A percentile compares a stretch with the other conserved stretches of the same genome.
Evolutionary conservation across 2,329 filamentous ascomycete genomes (phyloP).

Genomic region (Bimuria novae-zelandiae): DNA sequence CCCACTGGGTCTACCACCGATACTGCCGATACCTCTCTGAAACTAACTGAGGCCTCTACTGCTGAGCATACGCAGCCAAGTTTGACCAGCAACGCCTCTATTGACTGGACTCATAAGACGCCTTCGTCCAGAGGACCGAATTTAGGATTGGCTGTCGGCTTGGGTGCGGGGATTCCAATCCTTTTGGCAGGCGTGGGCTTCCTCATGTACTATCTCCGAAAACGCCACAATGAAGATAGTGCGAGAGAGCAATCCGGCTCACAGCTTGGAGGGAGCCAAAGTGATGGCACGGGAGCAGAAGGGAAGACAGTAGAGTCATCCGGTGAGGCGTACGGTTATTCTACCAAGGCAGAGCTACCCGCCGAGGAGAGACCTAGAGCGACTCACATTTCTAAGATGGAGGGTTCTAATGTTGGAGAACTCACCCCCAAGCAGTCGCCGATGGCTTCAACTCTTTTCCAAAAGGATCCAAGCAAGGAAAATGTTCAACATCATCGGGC

Average conservation of each 20-base stretch:
- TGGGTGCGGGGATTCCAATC: conserved; percentile 11
- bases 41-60: not conserved
- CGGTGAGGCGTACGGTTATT: conserved; percentile 2
- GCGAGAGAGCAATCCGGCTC: not conserved
- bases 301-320: not conserved
- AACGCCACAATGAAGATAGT: not conserved
- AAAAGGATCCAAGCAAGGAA: not conserved
- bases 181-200: conserved; percentile 7
- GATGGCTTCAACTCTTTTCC: conserved; percentile 10
- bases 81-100: not conserved
- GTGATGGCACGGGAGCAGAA: not conserved
- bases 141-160: conserved; percentile 3
- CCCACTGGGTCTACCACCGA: not conserved
- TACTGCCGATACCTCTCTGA: not conserved
- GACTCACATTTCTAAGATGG: conserved; percentile 5
- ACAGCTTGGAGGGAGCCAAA: not conserved
- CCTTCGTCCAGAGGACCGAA: not conserved
- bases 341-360: conserved; percentile 11
- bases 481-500: not conserved
- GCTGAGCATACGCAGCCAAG: not conserved
- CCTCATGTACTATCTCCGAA: conserved; percentile 5
- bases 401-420: conserved; percentile 2
- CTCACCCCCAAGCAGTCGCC: not conserved
- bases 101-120: not conserved
- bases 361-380: conserved; percentile 8